Percentiles rank a stretch among this genome's conserved stretches.
Evolutionary conservation across 164 flowering plant genomes (phyloP).

Genomic region (Cinnamomum chago): DNA sequence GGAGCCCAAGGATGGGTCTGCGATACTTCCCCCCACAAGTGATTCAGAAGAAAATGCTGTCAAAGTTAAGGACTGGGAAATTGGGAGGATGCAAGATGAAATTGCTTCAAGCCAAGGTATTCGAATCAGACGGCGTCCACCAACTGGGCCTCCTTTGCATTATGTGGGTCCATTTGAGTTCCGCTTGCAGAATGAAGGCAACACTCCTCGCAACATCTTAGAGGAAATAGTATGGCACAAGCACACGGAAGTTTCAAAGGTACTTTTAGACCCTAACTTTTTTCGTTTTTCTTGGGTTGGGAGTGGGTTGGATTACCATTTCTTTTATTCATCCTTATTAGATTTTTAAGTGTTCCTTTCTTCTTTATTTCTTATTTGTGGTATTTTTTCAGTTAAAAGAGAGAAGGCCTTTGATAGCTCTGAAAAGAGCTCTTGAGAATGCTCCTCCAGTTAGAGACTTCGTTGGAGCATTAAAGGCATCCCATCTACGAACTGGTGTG

Average conservation of each 20-base stretch:
- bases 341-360: too few relatives aligned
- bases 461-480: constrained; percentile 72
- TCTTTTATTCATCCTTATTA: constrained; percentile 3
- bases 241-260: constrained; percentile 71
- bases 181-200: constrained; percentile 66
- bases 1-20: constrained; percentile 34
- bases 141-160: constrained; percentile 76
- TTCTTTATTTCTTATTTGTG: too few relatives aligned
- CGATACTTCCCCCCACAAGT: constrained; percentile 15
- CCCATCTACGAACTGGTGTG: constrained; percentile 61
- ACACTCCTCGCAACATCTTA: constrained; percentile 85
- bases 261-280: constrained; percentile 4
- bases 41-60: constrained; percentile 37
- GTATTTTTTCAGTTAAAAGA: constrained; percentile 50
- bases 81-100: constrained; percentile 53
- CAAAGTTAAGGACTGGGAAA: constrained; percentile 72
- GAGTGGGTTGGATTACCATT: background rate
- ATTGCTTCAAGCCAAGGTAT: constrained; percentile 76
- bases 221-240: constrained; percentile 97
- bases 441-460: constrained; percentile 81
- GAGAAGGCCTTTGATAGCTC: constrained; percentile 38
- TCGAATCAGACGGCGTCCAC: constrained; percentile 72
- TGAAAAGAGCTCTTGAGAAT: constrained; percentile 47
- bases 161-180: constrained; percentile 95
- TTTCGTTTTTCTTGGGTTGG: too few relatives aligned